phyloP scores from a whole-genome alignment of 495 filamentous ascomycete genomes.

The Podospora fimiseda region DNA sequence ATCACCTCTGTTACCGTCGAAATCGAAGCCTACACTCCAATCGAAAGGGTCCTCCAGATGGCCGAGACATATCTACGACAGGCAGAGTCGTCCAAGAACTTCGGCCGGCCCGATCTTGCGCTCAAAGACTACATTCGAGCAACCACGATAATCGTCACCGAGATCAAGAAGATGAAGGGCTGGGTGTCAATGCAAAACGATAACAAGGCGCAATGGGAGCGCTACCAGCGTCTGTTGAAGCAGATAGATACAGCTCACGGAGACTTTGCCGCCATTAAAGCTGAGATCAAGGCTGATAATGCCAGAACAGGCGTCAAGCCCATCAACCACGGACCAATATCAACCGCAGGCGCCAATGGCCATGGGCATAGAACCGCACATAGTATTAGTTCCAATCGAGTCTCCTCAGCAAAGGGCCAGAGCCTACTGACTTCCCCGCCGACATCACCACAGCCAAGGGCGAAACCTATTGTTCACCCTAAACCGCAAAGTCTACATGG shows the following conservation, averaged over 20 bases:
- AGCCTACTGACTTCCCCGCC: neutral
- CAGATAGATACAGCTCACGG: constrained; percentile 25
- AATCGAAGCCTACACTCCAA: constrained; percentile 36
- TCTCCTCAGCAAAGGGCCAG: constrained; percentile 12
- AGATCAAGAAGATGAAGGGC: constrained; percentile 44
- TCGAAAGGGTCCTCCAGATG: constrained; percentile 43
- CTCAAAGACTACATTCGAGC: constrained; percentile 70
- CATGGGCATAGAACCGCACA: neutral
- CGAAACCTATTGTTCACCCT: constrained; percentile 51
- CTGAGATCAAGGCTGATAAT: constrained; percentile 64
- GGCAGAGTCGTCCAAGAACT: constrained; percentile 47
- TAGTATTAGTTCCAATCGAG: neutral
- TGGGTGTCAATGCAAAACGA: constrained; percentile 22
- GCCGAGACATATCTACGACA: constrained; percentile 46
- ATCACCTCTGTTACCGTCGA: constrained; percentile 47
- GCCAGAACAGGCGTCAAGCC: constrained; percentile 44
- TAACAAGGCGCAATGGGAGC: constrained; percentile 17
- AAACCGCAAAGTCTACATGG: constrained; percentile 59
- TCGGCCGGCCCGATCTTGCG: constrained; percentile 45
- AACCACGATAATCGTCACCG: constrained; percentile 65
- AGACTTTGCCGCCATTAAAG: constrained; percentile 55
- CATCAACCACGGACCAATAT: constrained; percentile 2
- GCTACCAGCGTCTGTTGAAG: constrained; percentile 43
- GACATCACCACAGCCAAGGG: constrained; percentile 13
- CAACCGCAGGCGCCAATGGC: neutral